phyloP scores from a whole-genome alignment of 768 basidiomycete genomes.

The Candolleomyces efflorescens region DNA sequence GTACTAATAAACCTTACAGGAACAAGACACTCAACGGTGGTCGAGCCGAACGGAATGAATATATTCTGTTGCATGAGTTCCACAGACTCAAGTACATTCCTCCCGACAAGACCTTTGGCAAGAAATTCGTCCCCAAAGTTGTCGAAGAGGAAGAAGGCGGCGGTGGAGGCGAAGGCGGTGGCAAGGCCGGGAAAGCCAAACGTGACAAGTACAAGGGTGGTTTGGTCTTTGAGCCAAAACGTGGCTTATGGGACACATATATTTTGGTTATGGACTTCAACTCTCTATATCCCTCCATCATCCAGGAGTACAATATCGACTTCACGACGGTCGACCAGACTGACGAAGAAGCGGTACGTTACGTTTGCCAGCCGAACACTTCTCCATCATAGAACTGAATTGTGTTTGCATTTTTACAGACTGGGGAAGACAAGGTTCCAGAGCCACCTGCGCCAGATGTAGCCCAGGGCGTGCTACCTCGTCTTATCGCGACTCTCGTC shows the following conservation, averaged over 20 bases:
- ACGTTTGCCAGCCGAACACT: neutral
- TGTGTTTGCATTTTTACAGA: constrained; percentile 14
- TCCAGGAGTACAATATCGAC: constrained; percentile 99
- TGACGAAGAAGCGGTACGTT: constrained; percentile 52
- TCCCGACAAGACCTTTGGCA: constrained; percentile 89
- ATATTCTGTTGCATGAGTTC: constrained; percentile 97
- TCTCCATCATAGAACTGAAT: neutral
- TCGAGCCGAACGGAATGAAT: constrained; percentile 98
- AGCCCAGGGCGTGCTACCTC: constrained; percentile 86
- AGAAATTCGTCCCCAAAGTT: constrained; percentile 52
- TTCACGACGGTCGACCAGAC: constrained; percentile 90
- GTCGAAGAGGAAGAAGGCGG: constrained; percentile 45
- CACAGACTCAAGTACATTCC: constrained; percentile 94
- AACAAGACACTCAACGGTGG: constrained; percentile 97
- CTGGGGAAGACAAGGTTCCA: constrained; percentile 81
- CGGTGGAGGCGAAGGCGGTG: constrained; percentile 36
- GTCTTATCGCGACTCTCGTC: constrained; percentile 96
- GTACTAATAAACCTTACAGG: constrained; percentile 42
- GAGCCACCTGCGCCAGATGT: constrained; percentile 75
- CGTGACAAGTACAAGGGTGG: constrained; percentile 98
- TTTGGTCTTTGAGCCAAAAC: constrained; percentile 94
- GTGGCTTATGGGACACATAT: constrained; percentile 93
- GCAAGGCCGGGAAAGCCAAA: constrained; percentile 60
- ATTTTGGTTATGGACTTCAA: constrained; percentile 99
- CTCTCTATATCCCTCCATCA: constrained; percentile 97